phyloP scores from a whole-genome alignment of 306 rosid genomes.

The Vigna mungo region DNA sequence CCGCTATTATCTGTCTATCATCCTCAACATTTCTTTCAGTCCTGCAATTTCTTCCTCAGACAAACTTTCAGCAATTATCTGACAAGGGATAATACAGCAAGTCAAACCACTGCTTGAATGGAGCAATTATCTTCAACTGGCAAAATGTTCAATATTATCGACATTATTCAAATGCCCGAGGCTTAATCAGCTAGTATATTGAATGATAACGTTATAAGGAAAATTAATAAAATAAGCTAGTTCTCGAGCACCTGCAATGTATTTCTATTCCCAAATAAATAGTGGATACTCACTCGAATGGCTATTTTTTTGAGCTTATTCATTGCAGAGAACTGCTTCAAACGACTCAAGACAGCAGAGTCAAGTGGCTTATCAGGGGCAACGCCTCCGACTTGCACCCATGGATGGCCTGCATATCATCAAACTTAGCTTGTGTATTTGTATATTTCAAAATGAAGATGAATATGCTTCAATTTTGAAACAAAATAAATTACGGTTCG shows the following conservation, averaged over 20 bases:
- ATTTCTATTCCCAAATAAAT: slow-evolving; percentile 36
- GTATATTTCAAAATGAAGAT: slow-evolving; percentile 34
- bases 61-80: slow-evolving; percentile 91
- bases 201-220: neutral
- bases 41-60: slow-evolving; percentile 98
- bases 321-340: slow-evolving; percentile 97
- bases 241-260: slow-evolving; percentile 17
- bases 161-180: neutral
- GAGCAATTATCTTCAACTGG: neutral
- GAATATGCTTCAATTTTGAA: neutral
- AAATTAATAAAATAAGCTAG: neutral
- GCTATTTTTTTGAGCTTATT: slow-evolving; percentile 87
- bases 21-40: slow-evolving; percentile 90
- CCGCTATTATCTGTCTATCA: slow-evolving; percentile 95
- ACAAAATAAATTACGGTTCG: slow-evolving; percentile 24
- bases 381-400: slow-evolving; percentile 82
- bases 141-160: neutral
- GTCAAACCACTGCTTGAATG: slow-evolving; percentile 35
- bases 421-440: slow-evolving; percentile 34
- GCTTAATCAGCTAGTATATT: slow-evolving; percentile 22
- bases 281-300: slow-evolving; percentile 73
- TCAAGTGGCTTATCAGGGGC: slow-evolving; percentile 96
- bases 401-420: slow-evolving; percentile 82
- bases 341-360: slow-evolving; percentile 87
- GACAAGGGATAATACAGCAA: slow-evolving; percentile 40